These are phyloP conservation scores for Venturia pyrina DNA, from an alignment of 2,329 filamentous ascomycete species.

Conservation along the genomic window DNA sequence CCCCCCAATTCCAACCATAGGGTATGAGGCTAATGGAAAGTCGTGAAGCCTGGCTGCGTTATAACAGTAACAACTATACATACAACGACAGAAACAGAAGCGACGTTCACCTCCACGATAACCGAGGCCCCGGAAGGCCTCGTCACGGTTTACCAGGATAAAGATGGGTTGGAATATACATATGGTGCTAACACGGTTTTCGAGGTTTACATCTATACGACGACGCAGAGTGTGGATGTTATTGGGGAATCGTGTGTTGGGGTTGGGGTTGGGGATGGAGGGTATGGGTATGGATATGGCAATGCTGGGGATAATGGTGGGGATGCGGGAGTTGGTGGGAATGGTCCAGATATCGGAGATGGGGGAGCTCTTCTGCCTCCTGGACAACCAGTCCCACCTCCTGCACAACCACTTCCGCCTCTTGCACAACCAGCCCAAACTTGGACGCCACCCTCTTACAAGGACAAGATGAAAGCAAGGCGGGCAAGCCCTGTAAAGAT, in stretches of 20 bases:
- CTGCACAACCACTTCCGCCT: too few relatives aligned
- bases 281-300: not conserved
- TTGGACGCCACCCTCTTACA: too few relatives aligned
- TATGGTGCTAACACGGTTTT: slow-evolving; percentile 1
- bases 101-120: not conserved
- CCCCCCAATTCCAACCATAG: too few relatives aligned
- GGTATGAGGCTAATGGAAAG: not conserved
- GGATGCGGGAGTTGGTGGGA: not conserved
- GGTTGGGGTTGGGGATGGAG: not conserved
- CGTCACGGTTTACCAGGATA: not conserved
- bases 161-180: not conserved
- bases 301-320: not conserved
- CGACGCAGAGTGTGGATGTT: slow-evolving; percentile 2
- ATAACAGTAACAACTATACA: not conserved
- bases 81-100: not conserved
- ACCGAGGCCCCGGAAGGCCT: not conserved
- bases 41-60: not conserved
- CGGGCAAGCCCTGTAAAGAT: too few relatives aligned
- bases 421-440: too few relatives aligned
- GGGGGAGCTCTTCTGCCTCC: too few relatives aligned
- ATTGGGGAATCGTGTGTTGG: not conserved
- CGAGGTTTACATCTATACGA: slow-evolving; percentile 9
- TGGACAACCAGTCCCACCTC: too few relatives aligned
- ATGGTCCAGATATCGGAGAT: too few relatives aligned
- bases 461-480: too few relatives aligned